Percentiles rank a stretch among this genome's conserved stretches.
Evolutionary conservation across 1,139 yeast genomes (phyloP).

Genomic region (Zygotorulaspora mrakii): DNA sequence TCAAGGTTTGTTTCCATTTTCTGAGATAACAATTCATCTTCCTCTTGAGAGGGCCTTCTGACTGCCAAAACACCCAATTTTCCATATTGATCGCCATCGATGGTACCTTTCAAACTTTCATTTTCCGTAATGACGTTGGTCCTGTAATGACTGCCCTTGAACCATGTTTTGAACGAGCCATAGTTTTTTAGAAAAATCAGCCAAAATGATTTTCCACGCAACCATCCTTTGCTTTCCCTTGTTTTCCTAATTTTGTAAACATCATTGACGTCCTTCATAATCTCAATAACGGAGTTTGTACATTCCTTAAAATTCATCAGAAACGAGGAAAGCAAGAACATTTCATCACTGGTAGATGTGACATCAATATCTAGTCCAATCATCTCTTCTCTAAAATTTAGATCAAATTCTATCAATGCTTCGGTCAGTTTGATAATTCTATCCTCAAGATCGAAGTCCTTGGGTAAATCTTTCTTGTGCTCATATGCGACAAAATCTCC

Average conservation of each 20-base stretch:
- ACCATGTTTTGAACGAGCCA: slow-evolving; percentile 38
- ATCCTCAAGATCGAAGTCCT: slow-evolving; percentile 32
- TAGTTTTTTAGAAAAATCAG: slow-evolving; percentile 39
- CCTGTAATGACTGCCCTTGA: slow-evolving; percentile 29
- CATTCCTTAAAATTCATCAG: slow-evolving; percentile 45
- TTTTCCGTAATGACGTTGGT: slow-evolving; percentile 32
- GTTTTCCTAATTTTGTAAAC: slow-evolving; percentile 36
- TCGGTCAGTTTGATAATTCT: slow-evolving; percentile 30
- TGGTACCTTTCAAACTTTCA: slow-evolving; percentile 38
- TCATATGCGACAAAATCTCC: slow-evolving; percentile 12
- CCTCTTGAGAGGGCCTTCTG: slow-evolving; percentile 31
- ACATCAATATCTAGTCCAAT: slow-evolving; percentile 30
- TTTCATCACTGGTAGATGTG: slow-evolving; percentile 46
- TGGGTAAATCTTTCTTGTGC: slow-evolving; percentile 21
- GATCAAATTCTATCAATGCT: slow-evolving; percentile 39
- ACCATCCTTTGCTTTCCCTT: slow-evolving; percentile 38
- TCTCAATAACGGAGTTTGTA: slow-evolving; percentile 35
- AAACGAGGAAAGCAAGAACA: slow-evolving; percentile 47
- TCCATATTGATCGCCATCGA: slow-evolving; percentile 18
- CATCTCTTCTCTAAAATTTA: slow-evolving; percentile 35
- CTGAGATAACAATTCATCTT: slow-evolving; percentile 29
- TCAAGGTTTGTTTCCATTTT: slow-evolving; percentile 11
- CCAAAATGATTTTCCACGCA: slow-evolving; percentile 43
- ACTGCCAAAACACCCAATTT: slow-evolving; percentile 15
- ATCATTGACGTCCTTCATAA: slow-evolving; percentile 37